A percentile compares a stretch with the other conserved stretches of the same genome.
These are phyloP conservation scores for Castanea sativa DNA, from an alignment of 306 rosid species.

Conservation along the genomic window DNA sequence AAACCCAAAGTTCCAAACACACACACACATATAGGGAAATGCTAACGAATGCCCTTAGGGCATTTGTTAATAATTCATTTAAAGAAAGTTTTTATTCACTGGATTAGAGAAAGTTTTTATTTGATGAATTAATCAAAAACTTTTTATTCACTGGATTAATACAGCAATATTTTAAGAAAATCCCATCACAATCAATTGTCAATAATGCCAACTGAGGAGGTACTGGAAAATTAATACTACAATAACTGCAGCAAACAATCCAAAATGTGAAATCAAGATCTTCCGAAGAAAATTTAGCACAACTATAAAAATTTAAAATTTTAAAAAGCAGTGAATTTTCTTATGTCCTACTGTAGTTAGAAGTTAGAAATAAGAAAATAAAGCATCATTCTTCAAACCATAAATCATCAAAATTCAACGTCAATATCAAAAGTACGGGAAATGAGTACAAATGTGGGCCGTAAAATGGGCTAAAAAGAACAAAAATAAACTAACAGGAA, in stretches of 20 bases:
- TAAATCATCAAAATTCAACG: not conserved
- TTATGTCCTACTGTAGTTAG: not conserved
- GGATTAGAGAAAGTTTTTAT: no score
- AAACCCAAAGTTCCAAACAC: not conserved
- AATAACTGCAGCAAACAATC: not conserved
- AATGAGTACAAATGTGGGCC: not conserved
- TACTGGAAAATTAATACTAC: not conserved
- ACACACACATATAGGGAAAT: no score
- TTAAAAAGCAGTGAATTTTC: not conserved
- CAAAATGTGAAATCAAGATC: not conserved
- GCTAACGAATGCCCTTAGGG: no score
- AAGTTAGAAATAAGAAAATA: not conserved
- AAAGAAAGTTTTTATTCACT: no score
- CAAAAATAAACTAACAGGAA: not conserved
- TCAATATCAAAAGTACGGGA: not conserved
- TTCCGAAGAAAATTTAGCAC: not conserved
- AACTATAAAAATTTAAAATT: not conserved
- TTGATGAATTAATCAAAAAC: not conserved
- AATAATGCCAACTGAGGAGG: not conserved
- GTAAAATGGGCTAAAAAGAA: conserved; percentile 9
- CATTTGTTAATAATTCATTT: no score
- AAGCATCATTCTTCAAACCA: not conserved
- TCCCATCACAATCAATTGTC: not conserved
- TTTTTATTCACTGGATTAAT: not conserved
- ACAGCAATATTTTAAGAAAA: not conserved